Percentiles rank a stretch among this genome's conserved stretches.
Evolutionary conservation across 768 basidiomycete species (phyloP).

Genomic region (Pilatotrama ljubarskyi): DNA sequence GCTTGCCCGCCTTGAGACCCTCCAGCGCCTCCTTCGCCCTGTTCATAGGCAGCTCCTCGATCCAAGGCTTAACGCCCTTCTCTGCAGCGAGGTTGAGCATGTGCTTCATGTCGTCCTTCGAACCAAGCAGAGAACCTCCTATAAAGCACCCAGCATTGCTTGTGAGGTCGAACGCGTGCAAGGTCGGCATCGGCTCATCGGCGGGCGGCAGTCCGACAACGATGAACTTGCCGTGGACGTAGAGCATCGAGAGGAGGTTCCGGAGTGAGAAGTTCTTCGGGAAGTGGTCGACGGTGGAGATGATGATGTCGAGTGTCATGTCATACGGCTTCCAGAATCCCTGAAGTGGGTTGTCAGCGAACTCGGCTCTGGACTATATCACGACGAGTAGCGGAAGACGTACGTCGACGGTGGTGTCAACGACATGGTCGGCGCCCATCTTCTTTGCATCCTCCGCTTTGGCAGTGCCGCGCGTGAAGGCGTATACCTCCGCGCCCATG

Average conservation of each 20-base stretch:
- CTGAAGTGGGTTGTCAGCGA: constrained; percentile 18
- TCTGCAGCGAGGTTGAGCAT: constrained; percentile 62
- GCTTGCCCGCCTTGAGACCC: constrained; percentile 46
- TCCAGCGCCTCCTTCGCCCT: constrained; percentile 48
- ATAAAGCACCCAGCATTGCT: constrained; percentile 24
- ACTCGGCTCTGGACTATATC: no score
- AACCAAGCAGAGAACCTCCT: constrained; percentile 46
- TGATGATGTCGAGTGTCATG: constrained; percentile 50
- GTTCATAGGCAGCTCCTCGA: no score
- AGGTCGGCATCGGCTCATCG: constrained; percentile 35
- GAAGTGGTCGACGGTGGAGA: constrained; percentile 33
- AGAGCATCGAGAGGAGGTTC: constrained; percentile 44
- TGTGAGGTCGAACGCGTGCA: constrained; percentile 34
- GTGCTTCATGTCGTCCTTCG: constrained; percentile 53
- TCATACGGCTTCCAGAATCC: constrained; percentile 39
- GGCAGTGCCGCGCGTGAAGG: constrained; percentile 57
- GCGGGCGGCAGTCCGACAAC: constrained; percentile 58
- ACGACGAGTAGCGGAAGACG: not conserved
- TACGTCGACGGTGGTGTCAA: constrained; percentile 40
- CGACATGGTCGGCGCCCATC: constrained; percentile 50
- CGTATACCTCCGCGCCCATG: constrained; percentile 57
- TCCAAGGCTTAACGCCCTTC: constrained; percentile 51
- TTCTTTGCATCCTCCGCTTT: no score
- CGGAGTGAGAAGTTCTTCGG: constrained; percentile 26
- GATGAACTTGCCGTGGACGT: constrained; percentile 52